These are phyloP conservation scores for Ceratocystis cubensis DNA, from an alignment of 2,329 filamentous ascomycete species.

Conservation along the genomic window DNA sequence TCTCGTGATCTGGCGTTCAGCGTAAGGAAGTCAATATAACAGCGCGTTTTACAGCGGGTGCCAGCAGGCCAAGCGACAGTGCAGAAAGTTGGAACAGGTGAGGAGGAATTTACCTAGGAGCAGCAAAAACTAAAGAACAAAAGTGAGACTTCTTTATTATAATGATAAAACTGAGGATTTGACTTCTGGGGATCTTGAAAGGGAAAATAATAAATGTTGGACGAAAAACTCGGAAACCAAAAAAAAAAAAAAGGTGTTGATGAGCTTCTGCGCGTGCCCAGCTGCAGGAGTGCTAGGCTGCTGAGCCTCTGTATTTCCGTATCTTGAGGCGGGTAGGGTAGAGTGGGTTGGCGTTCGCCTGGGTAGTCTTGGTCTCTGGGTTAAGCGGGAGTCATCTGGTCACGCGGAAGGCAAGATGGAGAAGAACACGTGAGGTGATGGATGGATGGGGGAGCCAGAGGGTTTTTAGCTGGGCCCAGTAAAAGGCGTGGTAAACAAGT, in stretches of 20 bases:
- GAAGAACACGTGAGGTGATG: slow-evolving; percentile 32
- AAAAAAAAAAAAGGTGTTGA: neutral
- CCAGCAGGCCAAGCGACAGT: neutral
- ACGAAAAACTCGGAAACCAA: neutral
- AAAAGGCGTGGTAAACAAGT: neutral
- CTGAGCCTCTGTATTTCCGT: slow-evolving; percentile 9
- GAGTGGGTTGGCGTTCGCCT: slow-evolving; percentile 9
- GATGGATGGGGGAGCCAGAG: slow-evolving; percentile 23
- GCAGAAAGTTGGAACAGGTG: neutral
- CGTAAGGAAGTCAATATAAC: neutral
- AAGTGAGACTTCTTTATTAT: neutral
- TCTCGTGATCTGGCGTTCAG: slow-evolving; percentile 37
- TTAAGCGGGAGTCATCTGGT: slow-evolving; percentile 24
- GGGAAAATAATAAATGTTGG: neutral
- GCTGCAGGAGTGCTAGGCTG: neutral
- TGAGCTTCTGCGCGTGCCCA: neutral
- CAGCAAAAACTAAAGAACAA: neutral
- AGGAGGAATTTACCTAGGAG: neutral
- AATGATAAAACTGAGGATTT: slow-evolving; percentile 1
- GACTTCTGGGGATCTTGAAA: neutral
- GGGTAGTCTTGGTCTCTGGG: slow-evolving; percentile 12
- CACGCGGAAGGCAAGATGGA: slow-evolving; percentile 30
- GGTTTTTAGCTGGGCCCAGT: slow-evolving; percentile 16
- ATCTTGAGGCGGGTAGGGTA: neutral
- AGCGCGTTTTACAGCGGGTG: slow-evolving; percentile 1